A percentile compares a stretch with the other conserved stretches of the same genome.
Conservation (phyloP, 345 rosid species). For the Adansonia digitata region DNA sequence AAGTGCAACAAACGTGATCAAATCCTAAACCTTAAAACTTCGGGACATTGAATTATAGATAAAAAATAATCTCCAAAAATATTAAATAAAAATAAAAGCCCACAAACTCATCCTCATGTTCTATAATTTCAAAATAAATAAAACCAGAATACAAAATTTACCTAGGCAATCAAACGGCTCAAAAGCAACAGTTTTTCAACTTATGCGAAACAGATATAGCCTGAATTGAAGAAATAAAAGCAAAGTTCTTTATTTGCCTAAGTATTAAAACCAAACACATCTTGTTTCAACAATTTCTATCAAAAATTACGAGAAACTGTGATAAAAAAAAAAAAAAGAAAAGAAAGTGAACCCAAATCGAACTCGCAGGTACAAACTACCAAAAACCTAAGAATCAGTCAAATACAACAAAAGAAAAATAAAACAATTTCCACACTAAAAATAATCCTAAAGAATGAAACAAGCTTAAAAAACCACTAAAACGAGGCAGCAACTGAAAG, state of each 20-base stretch:
- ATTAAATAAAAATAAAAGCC: no score
- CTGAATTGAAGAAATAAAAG: neutral
- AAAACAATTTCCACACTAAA: neutral
- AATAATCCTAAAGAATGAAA: neutral
- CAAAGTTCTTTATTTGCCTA: neutral
- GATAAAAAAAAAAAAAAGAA: no score
- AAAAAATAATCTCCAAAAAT: neutral
- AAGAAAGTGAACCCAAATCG: constrained; percentile 6
- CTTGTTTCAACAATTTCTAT: neutral
- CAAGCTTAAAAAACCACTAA: neutral
- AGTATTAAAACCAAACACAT: neutral
- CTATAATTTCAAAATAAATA: neutral
- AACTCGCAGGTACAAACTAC: neutral
- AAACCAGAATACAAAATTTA: neutral
- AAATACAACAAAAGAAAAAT: neutral
- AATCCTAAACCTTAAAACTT: neutral
- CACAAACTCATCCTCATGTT: no score
- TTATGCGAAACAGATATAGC: neutral
- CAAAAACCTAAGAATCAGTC: no score
- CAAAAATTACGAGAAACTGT: neutral
- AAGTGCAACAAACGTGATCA: neutral
- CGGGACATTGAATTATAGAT: neutral
- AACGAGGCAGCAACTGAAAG: neutral
- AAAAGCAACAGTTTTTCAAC: neutral
- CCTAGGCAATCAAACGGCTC: neutral